phyloP scores from a whole-genome alignment of 2,329 filamentous ascomycete genomes.

The Bipolaris zeicola region DNA sequence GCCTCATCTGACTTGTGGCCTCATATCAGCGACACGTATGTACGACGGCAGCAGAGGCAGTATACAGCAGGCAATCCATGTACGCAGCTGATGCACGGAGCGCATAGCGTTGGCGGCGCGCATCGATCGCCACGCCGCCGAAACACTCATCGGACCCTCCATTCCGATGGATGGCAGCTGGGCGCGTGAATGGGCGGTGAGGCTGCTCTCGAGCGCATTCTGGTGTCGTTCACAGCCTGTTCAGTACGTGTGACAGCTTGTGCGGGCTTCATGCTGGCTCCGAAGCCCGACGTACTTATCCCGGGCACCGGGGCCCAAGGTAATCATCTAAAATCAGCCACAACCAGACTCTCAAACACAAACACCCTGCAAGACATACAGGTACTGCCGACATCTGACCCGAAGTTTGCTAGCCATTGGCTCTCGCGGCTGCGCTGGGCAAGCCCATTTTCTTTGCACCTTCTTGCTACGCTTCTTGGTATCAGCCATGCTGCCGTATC shows the following conservation, averaged over 20 bases:
- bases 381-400: constrained; percentile 1
- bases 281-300: constrained; percentile 17
- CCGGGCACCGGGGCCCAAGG: constrained; percentile 17
- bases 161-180: constrained; percentile 2
- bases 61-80: background rate
- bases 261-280: constrained; percentile 19
- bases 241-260: constrained; percentile 5
- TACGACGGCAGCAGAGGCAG: background rate
- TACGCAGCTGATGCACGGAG: background rate
- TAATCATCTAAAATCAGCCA: constrained; percentile 12
- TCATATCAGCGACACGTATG: background rate
- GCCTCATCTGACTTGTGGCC: background rate
- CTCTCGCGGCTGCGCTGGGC: background rate
- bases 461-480: background rate
- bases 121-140: constrained; percentile 3
- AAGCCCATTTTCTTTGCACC: constrained; percentile 4
- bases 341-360: constrained; percentile 12
- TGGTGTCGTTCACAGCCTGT: constrained; percentile 3
- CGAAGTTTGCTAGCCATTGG: background rate
- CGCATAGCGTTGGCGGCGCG: constrained; percentile 3
- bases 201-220: background rate
- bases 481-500: background rate
- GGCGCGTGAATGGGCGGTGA: constrained; percentile 6
- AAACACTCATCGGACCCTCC: constrained; percentile 3
- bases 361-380: constrained; percentile 11